phyloP scores from a whole-genome alignment of 768 basidiomycete species.

The Pisolithus tinctorius region DNA sequence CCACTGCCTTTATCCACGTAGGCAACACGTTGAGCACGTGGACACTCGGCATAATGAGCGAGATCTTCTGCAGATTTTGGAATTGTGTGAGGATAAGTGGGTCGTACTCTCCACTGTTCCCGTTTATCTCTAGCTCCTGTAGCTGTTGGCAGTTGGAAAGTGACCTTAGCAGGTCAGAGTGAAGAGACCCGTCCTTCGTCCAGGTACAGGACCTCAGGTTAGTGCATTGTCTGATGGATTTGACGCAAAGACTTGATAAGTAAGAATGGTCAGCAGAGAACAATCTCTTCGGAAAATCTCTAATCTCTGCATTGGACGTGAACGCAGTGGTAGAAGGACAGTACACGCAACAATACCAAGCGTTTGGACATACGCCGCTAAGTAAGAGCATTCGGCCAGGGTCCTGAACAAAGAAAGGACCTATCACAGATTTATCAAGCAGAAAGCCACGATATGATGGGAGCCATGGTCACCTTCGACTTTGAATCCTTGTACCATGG shows the following conservation, averaged over 20 bases:
- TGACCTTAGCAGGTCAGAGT: conserved; percentile 49
- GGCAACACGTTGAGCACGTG: conserved; percentile 44
- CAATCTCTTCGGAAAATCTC: conserved; percentile 62
- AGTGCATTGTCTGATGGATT: conserved; percentile 53
- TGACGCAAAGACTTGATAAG: conserved; percentile 34
- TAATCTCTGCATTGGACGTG: conserved; percentile 43
- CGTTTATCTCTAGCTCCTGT: conserved; percentile 65
- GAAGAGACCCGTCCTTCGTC: conserved; percentile 76
- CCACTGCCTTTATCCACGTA: conserved; percentile 43
- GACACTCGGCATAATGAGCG: conserved; percentile 69
- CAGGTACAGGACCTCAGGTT: conserved; percentile 62
- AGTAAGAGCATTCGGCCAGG: conserved; percentile 43
- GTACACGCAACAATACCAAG: conserved; percentile 42
- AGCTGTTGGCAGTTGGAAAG: conserved; percentile 39
- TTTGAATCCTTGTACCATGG: conserved; percentile 69
- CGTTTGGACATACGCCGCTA: conserved; percentile 50
- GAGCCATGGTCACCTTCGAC: conserved; percentile 36
- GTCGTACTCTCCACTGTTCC: conserved; percentile 44
- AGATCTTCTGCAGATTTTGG: conserved; percentile 45
- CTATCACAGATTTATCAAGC: conserved; percentile 27
- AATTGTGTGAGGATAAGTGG: conserved; percentile 46
- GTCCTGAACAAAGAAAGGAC: conserved; percentile 57
- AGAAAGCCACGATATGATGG: not conserved
- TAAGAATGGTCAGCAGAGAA: conserved; percentile 24
- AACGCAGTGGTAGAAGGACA: not conserved